Base-by-base conservation (phyloP, 805 yeast species). In the Spathaspora sp. region DNA sequence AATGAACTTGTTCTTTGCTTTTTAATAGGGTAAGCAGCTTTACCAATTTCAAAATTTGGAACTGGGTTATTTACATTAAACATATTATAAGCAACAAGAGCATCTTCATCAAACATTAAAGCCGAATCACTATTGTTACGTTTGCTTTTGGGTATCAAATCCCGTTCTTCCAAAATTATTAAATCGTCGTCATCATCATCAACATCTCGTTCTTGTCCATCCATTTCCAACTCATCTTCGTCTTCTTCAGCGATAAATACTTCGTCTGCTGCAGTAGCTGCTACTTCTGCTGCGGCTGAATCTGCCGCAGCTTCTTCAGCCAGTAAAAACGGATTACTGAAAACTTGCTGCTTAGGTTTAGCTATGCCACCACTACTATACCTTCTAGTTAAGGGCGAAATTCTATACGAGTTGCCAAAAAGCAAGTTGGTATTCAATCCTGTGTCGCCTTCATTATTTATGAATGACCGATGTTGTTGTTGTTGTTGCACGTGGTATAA, bases 1-100 rank as follows among this genome's bases (percentile, higher is more conserved):
- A 74, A 63, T 5, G 77, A 72, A 51, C 66, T 72, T 0, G 77
- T 73, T 47, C 79, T 56, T 53, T 70, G 76, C 53, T 73, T 73
- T 52, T 71, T 70, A 20, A 50, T 57, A 14, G 54, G 45, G 40
- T 42, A 35, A 38, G 14, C 11, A 26, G 44, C 29, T 16, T 28
- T 38, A 10, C 16, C 19, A 16, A 32, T 40, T 29, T 43, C 45
- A 32, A 42, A 44, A 17, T 48, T 35, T 10, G 48, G 42, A 14
- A 29, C 20, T 12, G 44, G 17, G 52, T 69, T 69, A 52, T 72
- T 71, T 17, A 73, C 77, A 52, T 72, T 73, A 57, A 73, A 73
- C 71, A 73, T 65, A 50, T 72, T 72, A 55, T 73, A 73, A 1
- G 78, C 78, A 28, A 68, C 73, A 54, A 67, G 66, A 0, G 75